Evolutionary conservation across 2,329 filamentous ascomycete species (phyloP), one percentile per base, ranked within the genome.

Genomic region (Aspergillus fructus): DNA sequence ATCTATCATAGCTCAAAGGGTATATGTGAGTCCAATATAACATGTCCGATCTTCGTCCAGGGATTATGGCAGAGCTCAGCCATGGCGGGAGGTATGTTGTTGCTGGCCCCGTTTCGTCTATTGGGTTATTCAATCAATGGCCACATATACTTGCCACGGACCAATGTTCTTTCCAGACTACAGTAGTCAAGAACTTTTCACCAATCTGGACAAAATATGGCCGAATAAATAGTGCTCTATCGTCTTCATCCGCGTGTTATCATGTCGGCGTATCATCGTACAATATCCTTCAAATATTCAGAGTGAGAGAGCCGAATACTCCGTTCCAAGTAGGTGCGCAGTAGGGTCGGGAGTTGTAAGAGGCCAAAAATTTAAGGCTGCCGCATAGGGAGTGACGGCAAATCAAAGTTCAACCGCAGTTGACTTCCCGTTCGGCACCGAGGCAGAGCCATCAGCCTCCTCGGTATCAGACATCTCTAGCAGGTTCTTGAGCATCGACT

Each of bases 401-500:
- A 30, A 47, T 77, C 64, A 75, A 47, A 75, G 70, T 58, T 75
- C 67, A 33, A 75, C 60, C 27, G 70, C 70, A 30, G 70, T 70
- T 3, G 73, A 72, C 6, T 65, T 66, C 3, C 65, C 68, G 6
- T 68, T 71, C 12, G 59, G 47, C 11, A 50, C 43, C 17, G 64
- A 43, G 9, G 53, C 39, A n/a, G 68, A 64, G 9, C 61, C 49
- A 37, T 68, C 62, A 15, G 56, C 43, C 21, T 60, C 42, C 9
- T 70, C 54, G 21, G 63, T 62, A n/a, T 70, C 59, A 27, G 72
- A 74, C 62, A 84, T 72, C 33, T 74, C 74, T 48, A 74, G 67
- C 17, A 84, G 64, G 51, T 73, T 88, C 63, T 83, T 81, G 61
- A 93, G 81, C 91, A 96, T 96, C 51, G 86, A 74, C 19, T 91